Evolutionary conservation across 192 early-diverging fungal genomes (phyloP).

Genomic region (Martensiomyces pterosporus): DNA sequence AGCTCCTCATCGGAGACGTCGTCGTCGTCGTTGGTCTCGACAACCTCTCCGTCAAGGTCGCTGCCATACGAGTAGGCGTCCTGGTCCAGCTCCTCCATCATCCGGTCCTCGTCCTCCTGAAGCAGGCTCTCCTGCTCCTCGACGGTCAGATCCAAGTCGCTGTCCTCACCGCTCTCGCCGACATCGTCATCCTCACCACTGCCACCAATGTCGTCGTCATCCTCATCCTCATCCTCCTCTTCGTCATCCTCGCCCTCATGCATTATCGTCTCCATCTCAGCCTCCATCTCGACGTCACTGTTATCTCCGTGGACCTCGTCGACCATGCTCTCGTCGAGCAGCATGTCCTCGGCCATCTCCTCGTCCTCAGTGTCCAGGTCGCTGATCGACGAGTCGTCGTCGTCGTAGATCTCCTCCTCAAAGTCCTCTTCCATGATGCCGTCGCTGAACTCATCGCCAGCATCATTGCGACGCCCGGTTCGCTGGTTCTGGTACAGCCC

Average conservation of each 20-base stretch:
- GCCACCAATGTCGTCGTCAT: conserved; percentile 57
- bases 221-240: conserved; percentile 48
- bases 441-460: conserved; percentile 19
- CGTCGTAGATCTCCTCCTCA: conserved; percentile 53
- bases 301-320: conserved; percentile 66
- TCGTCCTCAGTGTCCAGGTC: conserved; percentile 74
- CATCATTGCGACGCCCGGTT: conserved; percentile 16
- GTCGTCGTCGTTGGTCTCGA: conserved; percentile 50
- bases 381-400: conserved; percentile 54
- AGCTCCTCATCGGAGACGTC: conserved; percentile 9
- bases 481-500: conserved; percentile 52
- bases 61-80: conserved; percentile 56
- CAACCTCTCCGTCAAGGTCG: conserved; percentile 53
- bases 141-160: conserved; percentile 39
- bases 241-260: conserved; percentile 61
- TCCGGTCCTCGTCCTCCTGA: conserved; percentile 51
- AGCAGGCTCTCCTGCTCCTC: conserved; percentile 30
- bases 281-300: conserved; percentile 58
- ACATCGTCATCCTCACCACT: conserved; percentile 39
- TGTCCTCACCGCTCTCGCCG: conserved; percentile 39
- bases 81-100: conserved; percentile 55
- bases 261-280: conserved; percentile 48
- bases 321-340: conserved; percentile 50
- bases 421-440: conserved; percentile 45
- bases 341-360: conserved; percentile 55